A percentile compares a stretch with the other conserved stretches of the same genome.
These are phyloP conservation scores for Lasiodiplodia sp. DNA, from an alignment of 2,329 filamentous ascomycete species.

Conservation along the genomic window DNA sequence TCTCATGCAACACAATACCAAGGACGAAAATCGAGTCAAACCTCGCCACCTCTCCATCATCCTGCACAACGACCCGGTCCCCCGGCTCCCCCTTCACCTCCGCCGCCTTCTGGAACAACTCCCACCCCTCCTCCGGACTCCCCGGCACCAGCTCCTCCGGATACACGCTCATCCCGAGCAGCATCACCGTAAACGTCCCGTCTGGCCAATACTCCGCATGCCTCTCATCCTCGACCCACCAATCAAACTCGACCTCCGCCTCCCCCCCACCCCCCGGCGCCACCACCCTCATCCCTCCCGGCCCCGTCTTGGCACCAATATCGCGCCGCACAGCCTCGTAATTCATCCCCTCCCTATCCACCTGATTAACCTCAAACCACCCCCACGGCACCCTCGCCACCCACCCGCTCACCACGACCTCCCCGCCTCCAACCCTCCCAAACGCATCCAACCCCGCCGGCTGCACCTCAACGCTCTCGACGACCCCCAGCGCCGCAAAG, in stretches of 20 bases:
- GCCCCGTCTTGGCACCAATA: fast-evolving
- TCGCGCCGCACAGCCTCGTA: background rate
- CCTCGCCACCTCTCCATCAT: background rate
- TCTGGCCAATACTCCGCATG: background rate
- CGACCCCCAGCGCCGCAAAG: background rate
- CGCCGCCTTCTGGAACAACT: background rate
- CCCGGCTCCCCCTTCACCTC: background rate
- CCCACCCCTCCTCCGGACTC: background rate
- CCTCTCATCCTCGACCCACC: conserved; percentile 2
- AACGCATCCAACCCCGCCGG: background rate
- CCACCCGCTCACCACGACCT: background rate
- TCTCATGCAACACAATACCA: background rate
- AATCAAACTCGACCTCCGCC: background rate
- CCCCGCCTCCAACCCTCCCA: background rate
- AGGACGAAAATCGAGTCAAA: background rate
- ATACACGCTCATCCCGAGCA: conserved; percentile 29
- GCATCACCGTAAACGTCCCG: conserved; percentile 31
- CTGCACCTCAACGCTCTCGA: background rate
- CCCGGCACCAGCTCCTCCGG: background rate
- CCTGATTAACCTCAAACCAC: background rate
- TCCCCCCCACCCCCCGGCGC: background rate
- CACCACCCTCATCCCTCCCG: background rate
- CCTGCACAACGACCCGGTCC: background rate
- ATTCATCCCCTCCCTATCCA: background rate
- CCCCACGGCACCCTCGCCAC: background rate